Conservation (phyloP, 768 basidiomycete genomes). For the Mrakia gelida region DNA sequence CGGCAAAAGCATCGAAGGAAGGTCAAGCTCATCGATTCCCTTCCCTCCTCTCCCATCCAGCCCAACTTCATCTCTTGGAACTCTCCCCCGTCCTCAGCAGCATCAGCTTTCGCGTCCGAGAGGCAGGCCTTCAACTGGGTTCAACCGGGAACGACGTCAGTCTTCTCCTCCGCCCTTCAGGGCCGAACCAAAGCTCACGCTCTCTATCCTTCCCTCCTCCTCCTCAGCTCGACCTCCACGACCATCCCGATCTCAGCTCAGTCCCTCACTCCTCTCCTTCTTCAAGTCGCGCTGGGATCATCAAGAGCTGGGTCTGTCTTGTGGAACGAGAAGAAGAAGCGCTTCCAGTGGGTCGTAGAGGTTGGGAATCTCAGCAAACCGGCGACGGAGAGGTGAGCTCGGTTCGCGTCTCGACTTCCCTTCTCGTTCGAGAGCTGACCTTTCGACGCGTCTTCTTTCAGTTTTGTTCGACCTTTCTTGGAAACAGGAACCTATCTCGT, state of each 20-base stretch:
- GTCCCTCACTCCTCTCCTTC: not conserved
- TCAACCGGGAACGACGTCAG: not conserved
- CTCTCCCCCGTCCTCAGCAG: not conserved
- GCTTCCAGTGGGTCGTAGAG: constrained; percentile 9
- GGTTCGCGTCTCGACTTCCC: not conserved
- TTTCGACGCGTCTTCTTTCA: not conserved
- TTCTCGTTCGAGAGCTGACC: not conserved
- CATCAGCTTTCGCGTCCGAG: not conserved
- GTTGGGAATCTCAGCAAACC: not conserved
- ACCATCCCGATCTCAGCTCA: not conserved
- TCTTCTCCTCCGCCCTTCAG: not conserved
- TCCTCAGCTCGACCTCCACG: not conserved
- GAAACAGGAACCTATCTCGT: constrained; percentile 1
- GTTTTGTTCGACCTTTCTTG: not conserved
- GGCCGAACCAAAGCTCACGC: not conserved
- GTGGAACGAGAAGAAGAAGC: constrained; percentile 6
- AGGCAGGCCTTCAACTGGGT: not conserved
- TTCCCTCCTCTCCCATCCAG: not conserved
- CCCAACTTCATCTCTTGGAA: not conserved
- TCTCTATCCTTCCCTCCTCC: not conserved
- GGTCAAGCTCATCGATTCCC: not conserved
- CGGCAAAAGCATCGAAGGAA: not conserved
- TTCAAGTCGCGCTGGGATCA: constrained; percentile 12
- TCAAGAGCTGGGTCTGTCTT: not conserved
- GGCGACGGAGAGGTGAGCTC: constrained; percentile 4